Evolutionary conservation across 257 asterid genomes (phyloP), one percentile per base, ranked within the genome.

Genomic region (Scutellaria minor): DNA sequence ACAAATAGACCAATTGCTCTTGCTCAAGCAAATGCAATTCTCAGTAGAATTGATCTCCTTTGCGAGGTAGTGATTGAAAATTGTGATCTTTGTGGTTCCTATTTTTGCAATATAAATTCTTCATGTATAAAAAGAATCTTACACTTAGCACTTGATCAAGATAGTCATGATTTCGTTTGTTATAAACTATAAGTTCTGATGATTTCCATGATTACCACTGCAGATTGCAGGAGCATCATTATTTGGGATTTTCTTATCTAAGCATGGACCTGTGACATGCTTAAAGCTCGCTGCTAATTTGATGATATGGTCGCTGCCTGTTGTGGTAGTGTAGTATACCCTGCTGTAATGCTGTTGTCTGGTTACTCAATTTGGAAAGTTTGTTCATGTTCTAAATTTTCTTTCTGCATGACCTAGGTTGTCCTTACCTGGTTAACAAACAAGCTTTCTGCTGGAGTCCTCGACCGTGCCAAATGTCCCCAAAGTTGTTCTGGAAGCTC

Each of bases 201-300:
- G 51, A 13, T 71, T 57, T 71, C 81, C 63, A 51, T 60, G 71
- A 42, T 60, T 61, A 20, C 27, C 31, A 63, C 44, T 75, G 78
- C 86, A 92, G 99, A 89, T 95, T 83, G 92, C 95, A n/a, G 98
- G 98, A 74, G 99, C 99, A 76, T 86, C 97, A 56, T 75, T 92
- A 52, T 95, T 95, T 86, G 97, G 97, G 64, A 77, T 90, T 82
- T 85, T 95, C 82, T 85, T 92, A 50, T 90, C 98, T 47, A 88
- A 83, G 58, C 81, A 87, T 84, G 92, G 84, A 70, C 91, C 90
- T 39, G 95, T 90, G 78, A 81, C 77, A 58, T 95, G 97, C 88
- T 87, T 95, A 82, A 87, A 79, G 84, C 77, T 95, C 71, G 87
- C 96, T 55, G 97, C 96, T 76, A 73, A 78, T 70, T 73, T 90